phyloP scores from a whole-genome alignment of 164 flowering plant species.

The Echeveria elegans region DNA sequence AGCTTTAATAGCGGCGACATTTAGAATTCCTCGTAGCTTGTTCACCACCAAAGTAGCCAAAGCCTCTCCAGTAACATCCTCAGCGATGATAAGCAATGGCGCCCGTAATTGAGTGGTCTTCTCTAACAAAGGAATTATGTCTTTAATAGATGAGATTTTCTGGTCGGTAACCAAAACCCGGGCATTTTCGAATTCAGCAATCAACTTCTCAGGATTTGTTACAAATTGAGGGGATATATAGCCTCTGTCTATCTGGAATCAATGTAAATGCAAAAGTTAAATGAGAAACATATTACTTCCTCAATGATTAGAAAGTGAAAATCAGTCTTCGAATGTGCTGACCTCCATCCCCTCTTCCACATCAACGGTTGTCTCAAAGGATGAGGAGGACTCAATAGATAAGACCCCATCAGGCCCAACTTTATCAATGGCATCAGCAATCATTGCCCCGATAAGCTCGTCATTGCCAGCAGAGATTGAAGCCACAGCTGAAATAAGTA shows the following conservation, averaged over 20 bases:
- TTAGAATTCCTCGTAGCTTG: constrained; percentile 60
- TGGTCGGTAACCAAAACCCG: constrained; percentile 87
- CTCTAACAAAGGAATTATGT: constrained; percentile 63
- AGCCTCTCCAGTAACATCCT: constrained; percentile 88
- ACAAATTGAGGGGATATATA: constrained; percentile 98
- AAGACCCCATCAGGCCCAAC: constrained; percentile 99
- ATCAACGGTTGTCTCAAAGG: constrained; percentile 95
- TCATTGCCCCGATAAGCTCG: constrained; percentile 80
- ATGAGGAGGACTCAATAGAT: constrained; percentile 96
- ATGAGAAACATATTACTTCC: background rate
- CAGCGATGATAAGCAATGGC: constrained; percentile 83
- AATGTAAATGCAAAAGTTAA: background rate
- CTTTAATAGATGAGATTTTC: constrained; percentile 79
- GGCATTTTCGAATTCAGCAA: constrained; percentile 91
- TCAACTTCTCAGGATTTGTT: constrained; percentile 77
- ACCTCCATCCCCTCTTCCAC: constrained; percentile 99
- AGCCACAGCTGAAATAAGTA: constrained; percentile 61
- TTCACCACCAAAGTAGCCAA: constrained; percentile 71
- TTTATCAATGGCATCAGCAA: constrained; percentile 98
- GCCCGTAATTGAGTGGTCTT: constrained; percentile 54
- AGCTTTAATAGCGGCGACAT: constrained; percentile 72
- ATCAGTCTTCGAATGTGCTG: constrained; percentile 13
- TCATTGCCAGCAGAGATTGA: constrained; percentile 96
- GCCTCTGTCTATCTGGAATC: constrained; percentile 85
- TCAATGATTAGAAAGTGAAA: background rate